Base-by-base conservation (phyloP, 2,329 filamentous ascomycete species). In the Camptophora hylomeconis region DNA sequence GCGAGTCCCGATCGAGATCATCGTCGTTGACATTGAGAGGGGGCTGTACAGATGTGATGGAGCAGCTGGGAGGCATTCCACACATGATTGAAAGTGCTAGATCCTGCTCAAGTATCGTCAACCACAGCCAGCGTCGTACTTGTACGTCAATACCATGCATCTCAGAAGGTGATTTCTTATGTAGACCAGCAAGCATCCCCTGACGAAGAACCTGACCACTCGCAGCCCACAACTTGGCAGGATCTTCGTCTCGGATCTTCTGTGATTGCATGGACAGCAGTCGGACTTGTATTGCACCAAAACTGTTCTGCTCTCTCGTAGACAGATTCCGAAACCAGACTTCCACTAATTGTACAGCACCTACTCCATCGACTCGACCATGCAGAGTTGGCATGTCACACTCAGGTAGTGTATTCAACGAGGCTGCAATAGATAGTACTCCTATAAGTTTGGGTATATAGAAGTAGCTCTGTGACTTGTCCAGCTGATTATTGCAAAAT, bases 81-180 rank as follows among this genome's bases (percentile, higher is more conserved):
- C 41, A 35, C 7, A 40, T 28, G 10, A 49, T 41, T 3, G 44
- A 38, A 4, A 48, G 28, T 27, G 47, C 46, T 10, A 51, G 27
- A 23, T 45, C 44, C 8, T 45, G 29, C 19, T 52, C 49, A 5
- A 52, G 22, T 2, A 53, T 38, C 1, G 47, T 46, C 17, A 44
- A 41, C 50, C 50, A 53, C 1, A 45, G 32, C 6, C 50, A 42
- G 2, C 44, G 37, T 17, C 47, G 38, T n/a, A n/a, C n/a, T n/a
- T n/a, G n/a, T n/a, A n/a, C n/a, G n/a, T n/a, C n/a, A n/a, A n/a
- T n/a, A n/a, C n/a, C n/a, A n/a, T n/a, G n/a, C 24, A 52, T 31
- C 24, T 53, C 48, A 7, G 41, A 37, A 4, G 28, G 11, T 3
- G 39, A 37, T 17, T 42, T 37, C 19, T 37, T 24, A 23, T 42